Evolutionary conservation across 768 basidiomycete genomes (phyloP).

Genomic region (Krasilnikovozyma curviuscula): DNA sequence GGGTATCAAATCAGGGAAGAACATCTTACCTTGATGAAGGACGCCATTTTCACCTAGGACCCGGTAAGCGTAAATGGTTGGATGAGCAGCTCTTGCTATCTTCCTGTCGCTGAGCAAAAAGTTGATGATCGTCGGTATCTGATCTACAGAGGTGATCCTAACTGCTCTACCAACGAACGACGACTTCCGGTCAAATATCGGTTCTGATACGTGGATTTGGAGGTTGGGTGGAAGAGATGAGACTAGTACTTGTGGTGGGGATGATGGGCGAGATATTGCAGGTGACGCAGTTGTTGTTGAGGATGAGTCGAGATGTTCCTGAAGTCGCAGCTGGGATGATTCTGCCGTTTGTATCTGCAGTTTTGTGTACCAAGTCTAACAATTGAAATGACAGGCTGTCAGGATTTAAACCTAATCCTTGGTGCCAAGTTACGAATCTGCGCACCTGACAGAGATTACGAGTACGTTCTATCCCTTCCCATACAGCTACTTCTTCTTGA

Average conservation of each 20-base stretch:
- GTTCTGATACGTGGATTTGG: conserved; percentile 45
- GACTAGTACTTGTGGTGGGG: neutral
- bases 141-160: conserved; percentile 50
- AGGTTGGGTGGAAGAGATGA: neutral
- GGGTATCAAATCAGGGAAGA: neutral
- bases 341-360: neutral
- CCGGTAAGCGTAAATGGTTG: conserved; percentile 19
- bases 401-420: neutral
- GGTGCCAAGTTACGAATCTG: conserved; percentile 21
- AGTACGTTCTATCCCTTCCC: conserved; percentile 54
- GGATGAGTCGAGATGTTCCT: conserved; percentile 1
- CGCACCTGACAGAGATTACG: conserved; percentile 14
- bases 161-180: conserved; percentile 73
- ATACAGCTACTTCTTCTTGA: conserved; percentile 55
- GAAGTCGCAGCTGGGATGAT: neutral
- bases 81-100: conserved; percentile 22
- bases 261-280: conserved; percentile 26
- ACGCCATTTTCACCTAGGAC: conserved; percentile 14
- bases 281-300: neutral
- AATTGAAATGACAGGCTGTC: neutral
- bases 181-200: conserved; percentile 71
- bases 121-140: conserved; percentile 35
- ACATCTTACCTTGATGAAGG: neutral
- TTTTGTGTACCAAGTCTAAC: neutral
- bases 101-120: conserved; percentile 25